Base-by-base conservation (phyloP, 164 flowering plant genomes). In the Protea cynaroides region DNA sequence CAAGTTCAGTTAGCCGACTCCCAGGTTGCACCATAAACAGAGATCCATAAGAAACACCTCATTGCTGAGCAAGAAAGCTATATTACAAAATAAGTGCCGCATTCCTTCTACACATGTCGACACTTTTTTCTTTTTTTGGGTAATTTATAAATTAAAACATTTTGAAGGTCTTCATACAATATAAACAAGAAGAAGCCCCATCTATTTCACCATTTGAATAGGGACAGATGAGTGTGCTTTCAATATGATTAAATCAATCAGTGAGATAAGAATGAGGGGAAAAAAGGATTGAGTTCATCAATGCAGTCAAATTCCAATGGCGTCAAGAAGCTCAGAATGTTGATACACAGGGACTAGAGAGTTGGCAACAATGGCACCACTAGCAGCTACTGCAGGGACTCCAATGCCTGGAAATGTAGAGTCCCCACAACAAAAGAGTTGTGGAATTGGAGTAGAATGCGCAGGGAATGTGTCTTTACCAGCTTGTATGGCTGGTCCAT, bases 381-480 rank as follows among this genome's bases (percentile, higher is more conserved):
- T 94, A 12, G 98, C 97, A 63, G 96, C 96, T 60, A 94, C 98
- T 6, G 98, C 97, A 55, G 97, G 98, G 65, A 94, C 92, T 58
- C 98, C 97, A 51, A 94, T 89, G 58, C 98, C 96, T 3, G 98
- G 97, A 73, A 94, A 89, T 21, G 96, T 94, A 7, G 98, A 90
- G 74, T 94, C 97, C 11, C 98, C 98, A 69, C 98, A 93, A 66
- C 97, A 84, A 49, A 63, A 85, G 24, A 93, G 95, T 59, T 85
- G 87, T 7, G 85, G 72, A n/a, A 94, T 81, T 17, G 96, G 90
- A 11, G 96, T 84, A 19, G 96, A 70, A 73, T 93, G 98, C 8
- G 97, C 98, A 0, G 96, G 96, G 61, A 93, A 89, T 1, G 88
- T 47, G 68, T 40, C 83, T 71, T 94, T 75, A 13, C 97, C 97